Evolutionary conservation across 2,329 filamentous ascomycete genomes (phyloP).

Genomic region (Colletotrichum incanum): DNA sequence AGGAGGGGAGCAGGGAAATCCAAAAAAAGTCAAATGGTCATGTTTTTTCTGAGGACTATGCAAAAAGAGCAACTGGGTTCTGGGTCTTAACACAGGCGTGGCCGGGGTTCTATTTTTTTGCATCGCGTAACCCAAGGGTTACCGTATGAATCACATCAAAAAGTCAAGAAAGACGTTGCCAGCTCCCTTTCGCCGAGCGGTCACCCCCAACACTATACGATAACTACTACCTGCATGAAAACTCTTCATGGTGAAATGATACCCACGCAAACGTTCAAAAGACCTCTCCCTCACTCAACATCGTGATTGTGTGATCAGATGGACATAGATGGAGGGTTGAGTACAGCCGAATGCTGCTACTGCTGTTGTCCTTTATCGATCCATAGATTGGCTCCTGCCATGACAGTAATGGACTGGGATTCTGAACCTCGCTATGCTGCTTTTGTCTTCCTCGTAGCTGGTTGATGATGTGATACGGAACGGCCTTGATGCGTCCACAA

Average conservation of each 20-base stretch:
- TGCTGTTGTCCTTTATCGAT: neutral
- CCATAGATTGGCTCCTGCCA: neutral
- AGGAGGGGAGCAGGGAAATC: constrained; percentile 22
- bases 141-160: constrained; percentile 24
- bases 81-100: constrained; percentile 25
- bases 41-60: constrained; percentile 21
- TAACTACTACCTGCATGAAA: constrained; percentile 10
- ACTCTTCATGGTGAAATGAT: constrained; percentile 25
- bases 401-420: neutral
- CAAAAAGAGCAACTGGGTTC: constrained; percentile 23
- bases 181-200: constrained; percentile 12
- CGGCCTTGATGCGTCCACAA: too few species aligned
- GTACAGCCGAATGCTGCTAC: neutral
- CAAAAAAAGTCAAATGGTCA: constrained; percentile 22
- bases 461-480: too few species aligned
- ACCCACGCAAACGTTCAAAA: constrained; percentile 12
- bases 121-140: constrained; percentile 19
- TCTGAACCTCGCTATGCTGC: neutral
- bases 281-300: neutral
- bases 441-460: neutral
- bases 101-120: constrained; percentile 22
- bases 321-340: neutral
- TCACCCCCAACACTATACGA: neutral
- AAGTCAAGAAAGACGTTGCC: constrained; percentile 21
- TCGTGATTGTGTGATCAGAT: neutral